Percentiles rank a stretch among this genome's conserved stretches.
These are phyloP conservation scores for Mallotus japonicus DNA, from an alignment of 441 rosid species.

Conservation along the genomic window DNA sequence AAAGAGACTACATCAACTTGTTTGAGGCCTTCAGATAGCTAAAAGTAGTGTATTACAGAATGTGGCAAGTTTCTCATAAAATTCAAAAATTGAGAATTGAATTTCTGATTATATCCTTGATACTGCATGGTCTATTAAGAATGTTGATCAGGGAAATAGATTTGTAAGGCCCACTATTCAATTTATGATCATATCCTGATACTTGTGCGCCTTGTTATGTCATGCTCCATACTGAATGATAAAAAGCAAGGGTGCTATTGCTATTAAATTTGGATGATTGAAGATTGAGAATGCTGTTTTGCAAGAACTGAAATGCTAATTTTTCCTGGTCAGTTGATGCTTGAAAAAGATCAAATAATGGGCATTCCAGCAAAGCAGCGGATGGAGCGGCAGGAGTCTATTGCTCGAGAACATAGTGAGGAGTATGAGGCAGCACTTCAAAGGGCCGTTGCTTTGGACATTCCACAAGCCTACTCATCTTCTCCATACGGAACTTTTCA, in stretches of 20 bases:
- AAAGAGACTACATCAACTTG: not conserved
- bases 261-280: not conserved
- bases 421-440: conserved; percentile 80
- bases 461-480: conserved; percentile 53
- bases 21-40: not conserved
- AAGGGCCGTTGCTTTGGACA: conserved; percentile 63
- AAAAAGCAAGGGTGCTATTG: no score
- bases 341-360: conserved; percentile 68
- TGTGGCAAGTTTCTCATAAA: not conserved
- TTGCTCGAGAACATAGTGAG: conserved; percentile 64
- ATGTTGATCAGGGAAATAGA: no score
- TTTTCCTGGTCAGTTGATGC: conserved; percentile 52
- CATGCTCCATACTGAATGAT: not conserved
- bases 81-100: not conserved
- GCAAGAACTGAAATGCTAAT: not conserved
- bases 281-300: not conserved
- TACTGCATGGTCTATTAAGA: no score
- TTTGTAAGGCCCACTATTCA: no score
- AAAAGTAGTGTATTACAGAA: not conserved
- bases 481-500: conserved; percentile 74
- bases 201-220: not conserved
- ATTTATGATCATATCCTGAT: no score
- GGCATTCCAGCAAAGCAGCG: conserved; percentile 69
- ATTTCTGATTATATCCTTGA: not conserved
- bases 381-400: conserved; percentile 65